Evolutionary conservation across 2,329 filamentous ascomycete genomes (phyloP).

Genomic region (Fusarium sp.): DNA sequence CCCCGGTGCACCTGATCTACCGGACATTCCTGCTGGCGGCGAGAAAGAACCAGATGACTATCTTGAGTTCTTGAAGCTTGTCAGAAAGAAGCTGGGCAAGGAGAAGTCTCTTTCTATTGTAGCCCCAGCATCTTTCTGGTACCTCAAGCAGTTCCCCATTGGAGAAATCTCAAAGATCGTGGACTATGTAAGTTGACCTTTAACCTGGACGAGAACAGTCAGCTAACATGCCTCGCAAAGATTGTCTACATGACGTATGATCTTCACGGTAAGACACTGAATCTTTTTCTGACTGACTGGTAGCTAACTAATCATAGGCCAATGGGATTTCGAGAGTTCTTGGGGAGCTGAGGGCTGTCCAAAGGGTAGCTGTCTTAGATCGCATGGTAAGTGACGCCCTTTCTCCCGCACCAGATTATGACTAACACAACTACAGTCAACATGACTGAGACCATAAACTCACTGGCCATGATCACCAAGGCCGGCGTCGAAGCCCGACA

Average conservation of each 20-base stretch:
- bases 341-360: slow-evolving; percentile 40
- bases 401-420: not conserved
- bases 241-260: slow-evolving; percentile 54
- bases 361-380: slow-evolving; percentile 50
- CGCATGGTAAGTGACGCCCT: slow-evolving; percentile 31
- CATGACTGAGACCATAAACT: slow-evolving; percentile 48
- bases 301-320: slow-evolving; percentile 22
- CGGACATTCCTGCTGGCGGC: slow-evolving; percentile 44
- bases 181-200: slow-evolving; percentile 40
- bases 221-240: not conserved
- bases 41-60: slow-evolving; percentile 28
- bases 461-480: slow-evolving; percentile 52
- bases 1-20: slow-evolving; percentile 41
- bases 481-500: slow-evolving; percentile 47
- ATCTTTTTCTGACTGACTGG: no score
- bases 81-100: slow-evolving; percentile 6
- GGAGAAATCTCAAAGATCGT: slow-evolving; percentile 38
- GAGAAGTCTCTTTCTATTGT: slow-evolving; percentile 48
- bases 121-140: slow-evolving; percentile 51
- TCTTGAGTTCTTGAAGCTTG: slow-evolving; percentile 18
- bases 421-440: slow-evolving; percentile 40
- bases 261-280: slow-evolving; percentile 34
- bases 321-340: slow-evolving; percentile 49
- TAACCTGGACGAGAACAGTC: not conserved
- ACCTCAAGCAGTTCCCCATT: slow-evolving; percentile 49